These are phyloP conservation scores for Macrolepiota dolichaula DNA, from an alignment of 768 basidiomycete species.

Conservation along the genomic window DNA sequence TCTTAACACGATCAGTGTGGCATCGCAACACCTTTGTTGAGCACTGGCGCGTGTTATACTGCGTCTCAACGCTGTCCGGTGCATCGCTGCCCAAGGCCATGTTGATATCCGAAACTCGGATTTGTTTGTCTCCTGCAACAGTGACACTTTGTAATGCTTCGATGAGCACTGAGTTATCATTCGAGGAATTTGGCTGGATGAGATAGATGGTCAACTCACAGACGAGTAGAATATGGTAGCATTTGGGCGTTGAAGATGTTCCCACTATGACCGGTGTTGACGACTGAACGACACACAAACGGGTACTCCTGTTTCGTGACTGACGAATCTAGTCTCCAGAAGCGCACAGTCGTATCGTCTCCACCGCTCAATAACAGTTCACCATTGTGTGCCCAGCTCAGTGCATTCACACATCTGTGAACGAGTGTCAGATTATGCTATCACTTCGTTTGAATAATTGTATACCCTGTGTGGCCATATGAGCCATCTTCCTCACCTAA, in stretches of 20 bases:
- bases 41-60: slow-evolving; percentile 43
- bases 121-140: slow-evolving; percentile 71
- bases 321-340: slow-evolving; percentile 68
- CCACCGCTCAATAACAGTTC: slow-evolving; percentile 66
- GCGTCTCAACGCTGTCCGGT: slow-evolving; percentile 37
- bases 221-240: slow-evolving; percentile 74
- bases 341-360: slow-evolving; percentile 73
- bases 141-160: slow-evolving; percentile 45
- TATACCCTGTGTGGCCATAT: slow-evolving; percentile 69
- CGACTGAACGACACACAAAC: slow-evolving; percentile 62
- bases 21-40: slow-evolving; percentile 60
- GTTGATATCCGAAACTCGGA: slow-evolving; percentile 75
- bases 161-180: slow-evolving; percentile 15
- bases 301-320: slow-evolving; percentile 50
- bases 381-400: slow-evolving; percentile 70
- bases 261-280: slow-evolving; percentile 73
- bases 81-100: slow-evolving; percentile 31
- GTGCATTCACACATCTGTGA: slow-evolving; percentile 69
- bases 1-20: slow-evolving; percentile 70
- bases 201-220: slow-evolving; percentile 42
- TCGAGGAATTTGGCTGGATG: neutral
- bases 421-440: neutral
- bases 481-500: slow-evolving; percentile 50
- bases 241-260: slow-evolving; percentile 88
- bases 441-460: neutral